These are phyloP conservation scores for Lagenaria siceraria DNA, from an alignment of 306 rosid species.

Conservation along the genomic window DNA sequence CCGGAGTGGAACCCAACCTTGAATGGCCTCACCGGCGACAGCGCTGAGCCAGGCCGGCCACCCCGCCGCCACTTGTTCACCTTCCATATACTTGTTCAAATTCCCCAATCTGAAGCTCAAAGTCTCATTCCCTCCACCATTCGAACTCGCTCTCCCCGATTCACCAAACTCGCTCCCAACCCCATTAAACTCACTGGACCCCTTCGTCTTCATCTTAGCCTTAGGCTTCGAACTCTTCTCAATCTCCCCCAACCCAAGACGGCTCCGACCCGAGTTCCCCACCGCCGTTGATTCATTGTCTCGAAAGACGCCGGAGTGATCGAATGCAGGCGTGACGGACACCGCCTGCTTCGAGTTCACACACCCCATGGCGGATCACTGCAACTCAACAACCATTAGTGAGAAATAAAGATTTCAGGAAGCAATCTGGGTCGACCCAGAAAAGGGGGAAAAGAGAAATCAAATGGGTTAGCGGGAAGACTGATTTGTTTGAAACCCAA, in stretches of 20 bases:
- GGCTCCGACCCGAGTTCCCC: constrained; percentile 38
- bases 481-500: not conserved
- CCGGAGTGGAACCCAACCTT: constrained; percentile 90
- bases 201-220: constrained; percentile 12
- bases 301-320: constrained; percentile 49
- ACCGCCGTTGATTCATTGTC: constrained; percentile 19
- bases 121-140: constrained; percentile 32
- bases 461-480: not conserved
- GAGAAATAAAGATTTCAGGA: not conserved
- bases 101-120: constrained; percentile 77
- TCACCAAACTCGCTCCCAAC: constrained; percentile 56
- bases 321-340: constrained; percentile 84
- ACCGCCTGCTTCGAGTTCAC: constrained; percentile 80
- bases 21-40: constrained; percentile 92
- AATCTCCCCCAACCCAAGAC: constrained; percentile 14
- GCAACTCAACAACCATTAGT: not conserved
- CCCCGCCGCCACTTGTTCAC: constrained; percentile 87
- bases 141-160: constrained; percentile 69
- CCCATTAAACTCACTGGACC: constrained; percentile 32
- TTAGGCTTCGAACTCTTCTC: constrained; percentile 9
- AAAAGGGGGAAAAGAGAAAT: not conserved
- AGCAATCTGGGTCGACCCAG: constrained; percentile 10
- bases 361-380: constrained; percentile 59
- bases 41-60: constrained; percentile 98
- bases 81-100: constrained; percentile 64